Percentiles rank a stretch among this genome's conserved stretches.
Evolutionary conservation across 345 rosid genomes (phyloP).

Genomic region (Mercurialis annua): DNA sequence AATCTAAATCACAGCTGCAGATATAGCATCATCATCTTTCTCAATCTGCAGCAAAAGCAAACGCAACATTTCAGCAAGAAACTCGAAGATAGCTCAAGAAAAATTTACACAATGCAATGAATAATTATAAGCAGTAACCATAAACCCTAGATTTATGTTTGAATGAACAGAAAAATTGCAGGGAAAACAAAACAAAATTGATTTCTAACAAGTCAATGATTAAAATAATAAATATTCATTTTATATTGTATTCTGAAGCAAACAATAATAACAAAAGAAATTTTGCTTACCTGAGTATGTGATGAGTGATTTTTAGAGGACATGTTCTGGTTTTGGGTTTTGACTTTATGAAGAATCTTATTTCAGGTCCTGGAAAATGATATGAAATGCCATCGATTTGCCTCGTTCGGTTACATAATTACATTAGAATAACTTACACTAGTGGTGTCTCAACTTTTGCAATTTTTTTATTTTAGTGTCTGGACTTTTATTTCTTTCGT

Average conservation of each 20-base stretch:
- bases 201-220: neutral
- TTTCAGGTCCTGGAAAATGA: no score
- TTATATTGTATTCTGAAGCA: neutral
- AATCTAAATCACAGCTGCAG: neutral
- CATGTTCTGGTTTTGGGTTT: neutral
- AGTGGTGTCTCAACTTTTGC: no score
- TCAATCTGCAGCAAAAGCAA: constrained; percentile 6
- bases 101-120: neutral
- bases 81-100: neutral
- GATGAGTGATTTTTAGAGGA: neutral
- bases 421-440: no score
- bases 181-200: neutral
- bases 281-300: neutral
- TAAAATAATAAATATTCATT: neutral
- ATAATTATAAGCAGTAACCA: neutral
- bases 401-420: no score
- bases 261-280: neutral
- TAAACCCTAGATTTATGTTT: constrained; percentile 1
- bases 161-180: neutral
- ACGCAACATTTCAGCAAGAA: neutral
- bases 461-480: no score
- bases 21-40: neutral
- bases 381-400: no score
- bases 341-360: no score
- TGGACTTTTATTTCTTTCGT: no score